Percentiles rank a stretch among this genome's conserved stretches.
phyloP scores from a whole-genome alignment of 208 protist genomes.

The Trypanosoma theileri region DNA sequence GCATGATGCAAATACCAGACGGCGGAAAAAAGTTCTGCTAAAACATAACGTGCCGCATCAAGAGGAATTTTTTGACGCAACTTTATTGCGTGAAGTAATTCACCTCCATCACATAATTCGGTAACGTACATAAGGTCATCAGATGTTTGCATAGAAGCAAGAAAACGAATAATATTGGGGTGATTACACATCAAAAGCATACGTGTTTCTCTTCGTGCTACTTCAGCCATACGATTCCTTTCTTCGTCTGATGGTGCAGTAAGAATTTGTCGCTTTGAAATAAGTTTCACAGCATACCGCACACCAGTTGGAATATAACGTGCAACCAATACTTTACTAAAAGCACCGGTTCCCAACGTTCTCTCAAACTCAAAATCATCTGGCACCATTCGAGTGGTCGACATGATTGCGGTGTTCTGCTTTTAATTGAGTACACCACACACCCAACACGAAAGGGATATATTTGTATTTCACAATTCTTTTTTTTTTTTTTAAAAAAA shows the following conservation, averaged over 20 bases:
- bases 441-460: too few relatives aligned
- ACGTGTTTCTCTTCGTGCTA: constrained; percentile 74
- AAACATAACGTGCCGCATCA: constrained; percentile 78
- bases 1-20: constrained; percentile 95
- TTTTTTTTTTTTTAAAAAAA: too few relatives aligned
- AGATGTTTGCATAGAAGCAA: constrained; percentile 76
- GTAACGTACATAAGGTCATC: constrained; percentile 87
- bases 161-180: constrained; percentile 86
- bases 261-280: constrained; percentile 83
- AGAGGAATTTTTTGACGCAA: constrained; percentile 63
- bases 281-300: constrained; percentile 83
- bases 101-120: constrained; percentile 84
- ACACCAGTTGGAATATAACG: constrained; percentile 61
- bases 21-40: constrained; percentile 94
- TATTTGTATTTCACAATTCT: too few relatives aligned
- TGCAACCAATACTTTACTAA: constrained; percentile 87
- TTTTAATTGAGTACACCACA: too few relatives aligned
- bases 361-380: constrained; percentile 79
- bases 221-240: constrained; percentile 78
- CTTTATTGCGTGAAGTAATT: constrained; percentile 75
- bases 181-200: constrained; percentile 90
- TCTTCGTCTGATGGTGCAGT: constrained; percentile 86
- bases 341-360: constrained; percentile 74
- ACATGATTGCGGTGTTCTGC: constrained; percentile 2
- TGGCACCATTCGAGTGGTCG: constrained; percentile 44